Base-by-base conservation (phyloP, 371 early-diverging fungal genomes). In the Mucor racemosus region DNA sequence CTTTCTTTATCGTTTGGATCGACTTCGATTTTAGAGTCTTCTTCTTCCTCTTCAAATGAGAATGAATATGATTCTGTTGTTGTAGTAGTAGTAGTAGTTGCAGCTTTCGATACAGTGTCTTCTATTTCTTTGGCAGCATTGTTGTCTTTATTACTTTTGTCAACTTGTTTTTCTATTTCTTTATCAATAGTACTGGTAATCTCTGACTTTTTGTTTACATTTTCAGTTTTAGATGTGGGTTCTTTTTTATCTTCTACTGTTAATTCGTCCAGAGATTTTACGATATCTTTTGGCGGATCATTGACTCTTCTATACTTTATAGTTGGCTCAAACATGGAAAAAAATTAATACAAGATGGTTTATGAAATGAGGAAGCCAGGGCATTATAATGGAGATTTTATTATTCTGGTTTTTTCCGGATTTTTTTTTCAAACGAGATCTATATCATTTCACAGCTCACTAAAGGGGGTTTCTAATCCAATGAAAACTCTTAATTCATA, bases 1-100 rank as follows among this genome's bases (percentile, higher is more conserved):
- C 80, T 68, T 3, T 79, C 80, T 15, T 76, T 65, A 53, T 82
- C 76, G n/a, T 66, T 60, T 5, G 80, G 77, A 53, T 80, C 80
- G 3, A 78, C 62, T 59, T 65, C 71, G 57, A 82, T 82, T 14
- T 60, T 70, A 1, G 68, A 69, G 0, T 60, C 65, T 5, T 69
- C 67, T 19, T 69, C 66, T 58, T 72, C 72, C 33, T 63, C 63
- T 60, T 67, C 66, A 48, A 67, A 66, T 17, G 50, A 33, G 31
- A 60, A 69, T 11, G 53, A 58, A 17, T 61, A 56, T 33, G 40
- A 5, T 9, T 60, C 57, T n/a, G 57, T 33, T 15, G 48, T 26
- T 40, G 33, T 15, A 13, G 35, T 9, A 35, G n/a, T 15, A 59
- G 31, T 17, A 1, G 7, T 39, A n/a, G 39, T 13, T 21, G 8